Conservation (phyloP, 75 land plant species). For the Chamaecyparis obtusa region DNA sequence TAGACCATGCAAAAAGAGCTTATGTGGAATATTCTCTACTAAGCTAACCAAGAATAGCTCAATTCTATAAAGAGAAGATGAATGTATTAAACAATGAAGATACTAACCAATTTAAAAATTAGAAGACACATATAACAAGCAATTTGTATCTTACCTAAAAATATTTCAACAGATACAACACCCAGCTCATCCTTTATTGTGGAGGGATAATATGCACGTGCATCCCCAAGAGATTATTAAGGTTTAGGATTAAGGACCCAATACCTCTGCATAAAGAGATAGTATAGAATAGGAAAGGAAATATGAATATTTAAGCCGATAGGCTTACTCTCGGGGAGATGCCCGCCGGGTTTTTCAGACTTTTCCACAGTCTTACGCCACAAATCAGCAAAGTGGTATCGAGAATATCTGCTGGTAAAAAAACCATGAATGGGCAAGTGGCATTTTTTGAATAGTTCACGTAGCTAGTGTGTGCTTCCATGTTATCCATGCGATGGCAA, state of each 20-base stretch:
- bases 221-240: slow-evolving; percentile 96
- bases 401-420: too few relatives aligned
- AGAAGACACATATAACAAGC: not conserved
- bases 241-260: slow-evolving; percentile 5
- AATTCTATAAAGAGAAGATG: not conserved
- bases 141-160: slow-evolving; percentile 52
- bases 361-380: too few relatives aligned
- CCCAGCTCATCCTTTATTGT: slow-evolving; percentile 98
- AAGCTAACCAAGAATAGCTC: not conserved
- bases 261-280: not conserved
- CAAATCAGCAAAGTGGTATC: too few relatives aligned
- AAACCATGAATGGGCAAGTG: too few relatives aligned
- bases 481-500: too few relatives aligned
- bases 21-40: not conserved
- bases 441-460: too few relatives aligned
- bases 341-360: too few relatives aligned
- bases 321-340: too few relatives aligned
- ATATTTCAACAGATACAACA: slow-evolving; percentile 91
- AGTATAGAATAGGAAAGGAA: not conserved
- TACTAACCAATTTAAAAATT: not conserved
- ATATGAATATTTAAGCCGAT: too few relatives aligned
- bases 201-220: slow-evolving; percentile 87
- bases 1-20: not conserved
- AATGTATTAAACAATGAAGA: not conserved
- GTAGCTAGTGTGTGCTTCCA: too few relatives aligned